Base-by-base conservation (phyloP, 441 rosid genomes). In the Pelargonium citronellum region DNA sequence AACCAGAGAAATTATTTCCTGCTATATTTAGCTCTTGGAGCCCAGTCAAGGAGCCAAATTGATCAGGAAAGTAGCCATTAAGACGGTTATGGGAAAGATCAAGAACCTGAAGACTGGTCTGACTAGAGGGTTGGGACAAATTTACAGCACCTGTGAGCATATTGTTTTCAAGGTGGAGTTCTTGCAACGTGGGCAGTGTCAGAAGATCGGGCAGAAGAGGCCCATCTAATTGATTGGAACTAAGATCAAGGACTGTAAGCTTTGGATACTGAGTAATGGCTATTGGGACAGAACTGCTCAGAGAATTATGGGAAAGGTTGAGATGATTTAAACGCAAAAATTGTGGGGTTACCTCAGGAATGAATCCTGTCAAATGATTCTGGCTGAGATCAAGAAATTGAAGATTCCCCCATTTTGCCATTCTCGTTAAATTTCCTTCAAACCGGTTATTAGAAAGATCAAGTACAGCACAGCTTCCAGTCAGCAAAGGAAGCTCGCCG, bases 351-450 rank as follows among this genome's bases (percentile, higher is more conserved):
- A 73, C 82, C 70, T 91, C 96, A 20, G 99, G 97, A 63, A 91
- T 82, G n/a, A 84, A 30, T 65, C 99, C 99, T 8, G 79, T 79
- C 81, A 95, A 78, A 67, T 16, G 89, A 73, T 95, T 95, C 69
- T 58, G 85, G 83, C 99, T 95, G 74, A 95, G 90, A 87, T 95
- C 99, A 71, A 95, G 88, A 67, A 86, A 88, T 67, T 91, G 94
- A 37, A 95, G 73, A 78, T 84, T 82, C 20, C 86, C 96, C 97
- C 99, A 95, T 71, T 87, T 90, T 68, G 78, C 74, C 71, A 88
- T 87, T 79, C 88, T 80, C 39, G 94, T 82, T 55, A 95, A 77
- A 71, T 90, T 95, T 72, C 99, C 97, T 79, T 85, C 88, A 67
- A 95, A 81, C 67, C 78, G 87, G 77, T 95, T 95, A 80, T 85